phyloP scores from a whole-genome alignment of 1,139 yeast genomes.

The Candida freyschussii region DNA sequence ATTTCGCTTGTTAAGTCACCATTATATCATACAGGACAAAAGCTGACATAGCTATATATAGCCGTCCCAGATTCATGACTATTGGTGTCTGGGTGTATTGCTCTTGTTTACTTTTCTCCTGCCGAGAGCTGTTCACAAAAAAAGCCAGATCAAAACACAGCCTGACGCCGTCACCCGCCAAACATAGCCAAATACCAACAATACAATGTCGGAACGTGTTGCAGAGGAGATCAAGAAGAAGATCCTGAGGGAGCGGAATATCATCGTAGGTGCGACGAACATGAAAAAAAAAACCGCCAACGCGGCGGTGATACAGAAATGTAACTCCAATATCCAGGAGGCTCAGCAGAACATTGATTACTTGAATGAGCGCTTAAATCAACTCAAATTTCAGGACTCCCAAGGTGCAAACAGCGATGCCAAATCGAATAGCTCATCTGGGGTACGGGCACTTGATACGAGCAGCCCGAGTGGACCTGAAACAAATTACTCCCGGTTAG shows the following conservation, averaged over 20 bases:
- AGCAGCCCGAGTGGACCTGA: slow-evolving; percentile 3
- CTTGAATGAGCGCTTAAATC: slow-evolving; percentile 69
- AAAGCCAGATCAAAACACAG: background rate
- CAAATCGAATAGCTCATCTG: slow-evolving; percentile 8
- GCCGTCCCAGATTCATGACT: too few relatives aligned
- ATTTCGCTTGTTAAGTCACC: too few relatives aligned
- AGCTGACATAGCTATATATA: too few relatives aligned
- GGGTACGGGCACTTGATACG: background rate
- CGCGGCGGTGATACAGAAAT: slow-evolving; percentile 78
- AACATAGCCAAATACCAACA: too few relatives aligned
- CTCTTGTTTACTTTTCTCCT: slow-evolving; percentile 8
- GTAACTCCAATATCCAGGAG: slow-evolving; percentile 86
- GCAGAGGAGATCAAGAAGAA: slow-evolving; percentile 63
- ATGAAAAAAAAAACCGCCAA: slow-evolving; percentile 75
- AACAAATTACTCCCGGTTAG: slow-evolving; percentile 50
- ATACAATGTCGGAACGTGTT: slow-evolving; percentile 21
- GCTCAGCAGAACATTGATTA: slow-evolving; percentile 89
- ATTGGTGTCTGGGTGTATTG: too few relatives aligned
- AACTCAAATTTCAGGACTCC: slow-evolving; percentile 43
- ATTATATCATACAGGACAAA: too few relatives aligned
- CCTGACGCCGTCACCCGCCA: background rate
- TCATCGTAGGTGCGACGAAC: slow-evolving; percentile 81
- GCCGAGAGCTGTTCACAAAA: slow-evolving; percentile 1
- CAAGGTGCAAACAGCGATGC: slow-evolving; percentile 10
- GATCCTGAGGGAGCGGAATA: slow-evolving; percentile 82